Evolutionary conservation across 2,329 filamentous ascomycete genomes (phyloP).

Genomic region (Bipolaris sorokiniana): DNA sequence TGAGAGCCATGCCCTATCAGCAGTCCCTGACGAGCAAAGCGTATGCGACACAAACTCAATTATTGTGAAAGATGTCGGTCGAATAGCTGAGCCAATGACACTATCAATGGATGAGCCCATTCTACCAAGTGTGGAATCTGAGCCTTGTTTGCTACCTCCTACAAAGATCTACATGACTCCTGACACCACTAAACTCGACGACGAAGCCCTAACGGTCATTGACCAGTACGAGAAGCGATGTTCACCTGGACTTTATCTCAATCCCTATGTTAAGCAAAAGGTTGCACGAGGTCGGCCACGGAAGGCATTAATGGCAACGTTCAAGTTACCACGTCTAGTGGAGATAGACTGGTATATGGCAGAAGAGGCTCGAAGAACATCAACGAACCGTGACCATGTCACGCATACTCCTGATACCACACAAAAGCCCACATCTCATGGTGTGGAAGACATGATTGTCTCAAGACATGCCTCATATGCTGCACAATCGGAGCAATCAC

Average conservation of each 20-base stretch:
- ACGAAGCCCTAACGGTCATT: constrained; percentile 29
- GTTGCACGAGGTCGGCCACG: constrained; percentile 49
- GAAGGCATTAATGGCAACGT: constrained; percentile 52
- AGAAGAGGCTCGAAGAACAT: constrained; percentile 1
- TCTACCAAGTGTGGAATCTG: constrained; percentile 1
- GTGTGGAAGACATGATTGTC: neutral
- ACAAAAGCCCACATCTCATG: neutral
- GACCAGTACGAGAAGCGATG: constrained; percentile 38
- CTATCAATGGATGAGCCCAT: neutral
- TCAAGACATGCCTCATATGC: neutral
- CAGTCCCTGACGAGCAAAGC: neutral
- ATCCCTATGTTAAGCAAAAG: constrained; percentile 52
- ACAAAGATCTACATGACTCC: constrained; percentile 3
- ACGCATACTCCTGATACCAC: neutral
- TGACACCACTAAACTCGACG: constrained; percentile 6
- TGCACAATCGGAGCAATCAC: neutral
- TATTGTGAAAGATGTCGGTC: neutral
- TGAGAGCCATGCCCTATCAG: neutral
- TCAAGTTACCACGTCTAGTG: constrained; percentile 48
- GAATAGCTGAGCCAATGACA: neutral
- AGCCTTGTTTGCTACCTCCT: neutral
- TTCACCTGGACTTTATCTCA: constrained; percentile 52
- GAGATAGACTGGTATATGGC: constrained; percentile 46
- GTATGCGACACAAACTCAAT: neutral
- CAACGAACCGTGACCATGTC: neutral